Percentiles rank a stretch among this genome's conserved stretches.
phyloP scores from a whole-genome alignment of 495 filamentous ascomycete genomes.

The Hypoxylon rickii region DNA sequence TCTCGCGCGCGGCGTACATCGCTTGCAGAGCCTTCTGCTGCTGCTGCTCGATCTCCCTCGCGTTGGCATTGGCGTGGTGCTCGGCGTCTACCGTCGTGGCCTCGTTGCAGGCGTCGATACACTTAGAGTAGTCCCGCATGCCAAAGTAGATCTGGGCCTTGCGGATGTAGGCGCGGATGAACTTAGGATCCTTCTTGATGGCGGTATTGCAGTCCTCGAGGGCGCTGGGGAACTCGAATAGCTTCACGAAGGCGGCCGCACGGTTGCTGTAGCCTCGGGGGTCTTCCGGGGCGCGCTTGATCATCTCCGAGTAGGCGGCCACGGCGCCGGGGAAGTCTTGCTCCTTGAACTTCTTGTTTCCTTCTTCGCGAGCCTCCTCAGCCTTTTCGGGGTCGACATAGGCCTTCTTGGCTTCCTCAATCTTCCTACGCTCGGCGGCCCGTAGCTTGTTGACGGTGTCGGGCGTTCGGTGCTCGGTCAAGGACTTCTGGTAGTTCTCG shows the following conservation, averaged over 20 bases:
- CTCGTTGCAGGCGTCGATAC: slow-evolving; percentile 84
- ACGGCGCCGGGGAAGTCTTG: slow-evolving; percentile 96
- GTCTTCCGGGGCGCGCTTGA: slow-evolving; percentile 90
- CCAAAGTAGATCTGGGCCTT: slow-evolving; percentile 92
- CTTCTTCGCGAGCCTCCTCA: slow-evolving; percentile 92
- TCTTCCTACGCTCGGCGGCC: slow-evolving; percentile 87
- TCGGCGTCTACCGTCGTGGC: slow-evolving; percentile 74
- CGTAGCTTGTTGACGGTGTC: slow-evolving; percentile 93
- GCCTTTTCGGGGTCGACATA: slow-evolving; percentile 92
- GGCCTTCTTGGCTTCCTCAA: slow-evolving; percentile 71
- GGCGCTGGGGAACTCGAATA: slow-evolving; percentile 91
- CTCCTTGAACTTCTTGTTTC: slow-evolving; percentile 95
- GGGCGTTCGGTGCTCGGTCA: slow-evolving; percentile 95
- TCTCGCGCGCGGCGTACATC: slow-evolving; percentile 86
- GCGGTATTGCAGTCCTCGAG: slow-evolving; percentile 92
- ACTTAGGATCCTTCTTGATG: slow-evolving; percentile 86
- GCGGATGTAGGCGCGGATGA: slow-evolving; percentile 92
- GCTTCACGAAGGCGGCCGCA: slow-evolving; percentile 93
- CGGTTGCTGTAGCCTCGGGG: slow-evolving; percentile 96
- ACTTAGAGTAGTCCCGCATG: slow-evolving; percentile 97
- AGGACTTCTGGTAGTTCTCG: slow-evolving; percentile 86
- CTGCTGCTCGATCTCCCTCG: slow-evolving; percentile 89
- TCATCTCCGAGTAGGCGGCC: slow-evolving; percentile 95
- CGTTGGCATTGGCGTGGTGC: slow-evolving; percentile 68
- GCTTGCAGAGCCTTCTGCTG: slow-evolving; percentile 91